Conservation (phyloP, 768 basidiomycete species). For the Lactifluus echinatus region DNA sequence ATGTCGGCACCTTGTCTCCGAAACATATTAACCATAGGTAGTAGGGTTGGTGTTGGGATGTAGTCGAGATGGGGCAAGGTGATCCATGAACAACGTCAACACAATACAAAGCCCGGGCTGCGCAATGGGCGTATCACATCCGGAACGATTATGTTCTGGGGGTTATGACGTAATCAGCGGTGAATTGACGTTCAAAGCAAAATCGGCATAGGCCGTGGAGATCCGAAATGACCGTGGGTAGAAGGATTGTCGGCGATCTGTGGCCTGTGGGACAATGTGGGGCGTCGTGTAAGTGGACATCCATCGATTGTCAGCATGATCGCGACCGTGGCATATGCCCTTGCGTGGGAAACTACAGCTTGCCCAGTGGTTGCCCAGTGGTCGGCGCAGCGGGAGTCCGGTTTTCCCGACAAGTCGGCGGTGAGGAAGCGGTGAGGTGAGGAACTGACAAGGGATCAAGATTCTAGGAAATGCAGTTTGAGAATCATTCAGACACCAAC, state of each 20-base stretch:
- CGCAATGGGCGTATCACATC: not conserved
- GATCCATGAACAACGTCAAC: not conserved
- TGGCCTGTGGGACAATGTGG: not conserved
- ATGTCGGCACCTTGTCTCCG: not conserved
- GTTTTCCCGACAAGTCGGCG: not conserved
- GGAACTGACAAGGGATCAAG: not conserved
- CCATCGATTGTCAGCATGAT: too few relatives aligned
- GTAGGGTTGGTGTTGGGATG: not conserved
- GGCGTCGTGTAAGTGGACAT: too few relatives aligned
- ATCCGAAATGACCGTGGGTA: not conserved
- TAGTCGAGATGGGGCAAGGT: not conserved
- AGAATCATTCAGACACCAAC: not conserved
- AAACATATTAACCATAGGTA: conserved; percentile 3
- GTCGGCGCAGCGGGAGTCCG: not conserved
- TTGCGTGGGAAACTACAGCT: not conserved
- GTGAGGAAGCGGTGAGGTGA: not conserved
- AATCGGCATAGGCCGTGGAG: not conserved
- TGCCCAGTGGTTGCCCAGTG: not conserved
- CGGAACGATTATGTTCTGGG: not conserved
- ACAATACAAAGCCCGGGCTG: too few relatives aligned
- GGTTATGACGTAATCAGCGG: not conserved
- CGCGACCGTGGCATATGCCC: too few relatives aligned
- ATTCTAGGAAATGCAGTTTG: not conserved
- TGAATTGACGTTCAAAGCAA: not conserved
- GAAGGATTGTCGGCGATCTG: not conserved